Evolutionary conservation across 179 eudicot species (phyloP), one percentile per base, ranked within the genome.

Genomic region (Beta macrorhiza): DNA sequence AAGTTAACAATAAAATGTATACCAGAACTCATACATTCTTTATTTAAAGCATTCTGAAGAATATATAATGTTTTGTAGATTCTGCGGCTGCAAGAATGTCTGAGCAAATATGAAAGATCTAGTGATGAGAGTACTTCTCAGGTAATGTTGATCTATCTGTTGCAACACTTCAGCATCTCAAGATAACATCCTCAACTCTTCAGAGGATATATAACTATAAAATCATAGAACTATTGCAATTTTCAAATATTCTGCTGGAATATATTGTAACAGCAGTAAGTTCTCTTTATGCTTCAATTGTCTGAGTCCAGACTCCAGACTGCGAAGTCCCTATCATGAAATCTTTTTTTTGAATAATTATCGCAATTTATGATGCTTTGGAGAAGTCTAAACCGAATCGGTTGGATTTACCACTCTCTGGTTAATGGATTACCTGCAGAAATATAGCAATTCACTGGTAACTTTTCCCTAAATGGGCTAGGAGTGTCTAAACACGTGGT

Each of bases 61-160:
- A 32, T 7, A 0, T 37, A 22, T 20, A 67, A 4, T 29, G 25
- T 44, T 56, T 53, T 90, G 81, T 81, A 96, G 99, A 94, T 96
- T 81, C 83, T 96, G 68, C 89, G 99, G 49, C 85, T 96, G 85
- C 98, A 96, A 87, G 99, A 96, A 87, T 94, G 91, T 85, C 91
- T 96, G 88, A 91, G 97, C 92, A 96, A 96, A 84, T 96, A 96
- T 78, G 98, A 94, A 82, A 85, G 92, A 80, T 76, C 98, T 59
- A 83, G 87, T 87, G 92, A 87, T 80, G 98, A 96, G 55, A 94
- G 77, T 83, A 84, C 94, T 67, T 94, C 99, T 83, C 99, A 96
- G 99, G 99, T 96, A 87, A 68, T 53, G 42, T 37, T 37, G 55
- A 72, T 63, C 11, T 53, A 32, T 8, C n/a, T 49, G 7, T 53